Base-by-base conservation (phyloP, 305 asterid species). In the Stenogyne calaminthoides region DNA sequence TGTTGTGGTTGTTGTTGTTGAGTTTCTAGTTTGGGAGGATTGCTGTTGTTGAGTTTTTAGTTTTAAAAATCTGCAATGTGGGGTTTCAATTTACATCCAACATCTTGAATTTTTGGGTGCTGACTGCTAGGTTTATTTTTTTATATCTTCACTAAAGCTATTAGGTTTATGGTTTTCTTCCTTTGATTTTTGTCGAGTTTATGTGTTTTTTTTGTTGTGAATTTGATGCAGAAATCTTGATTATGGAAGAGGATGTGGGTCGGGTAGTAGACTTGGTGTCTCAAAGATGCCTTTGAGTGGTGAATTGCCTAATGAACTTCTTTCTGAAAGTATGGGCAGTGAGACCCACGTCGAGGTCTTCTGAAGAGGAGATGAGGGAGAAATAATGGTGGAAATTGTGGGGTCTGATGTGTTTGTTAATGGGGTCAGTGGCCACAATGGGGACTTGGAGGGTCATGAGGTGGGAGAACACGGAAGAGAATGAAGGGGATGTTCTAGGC, bases 371-470 rank as follows among this genome's bases (percentile, higher is more conserved):
- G 85, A 84, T 61, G 88, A 79, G 27, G 89, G 73, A 60, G 96
- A 86, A 80, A 74, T 89, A 70, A 86, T 91, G 93, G 88, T 88
- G 52, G 94, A 86, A 75, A 71, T 86, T 76, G 93, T 87, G 71
- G 91, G 89, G 62, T 81, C 96, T 64, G 90, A 91, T 79, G 86
- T 89, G 68, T 81, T 84, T 77, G 87, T 91, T 69, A 91, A 87
- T 81, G 92, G 95, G 47, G 76, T 84, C n/a, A 61, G 86, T 75
- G 82, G 87, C 46, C 67, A 77, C 5, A 78, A 72, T 49, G 82
- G 57, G 72, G 83, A 78, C 57, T 70, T 75, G 22, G 76, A 75
- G 74, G 85, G 70, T 67, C 77, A 18, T 69, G 67, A 37, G n/a
- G 40, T 54, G 63, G 69, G 79, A 71, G 71, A 74, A 74, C 70